phyloP scores from a whole-genome alignment of 1,284 basidiomycete species.

The Rhizoctonia solani region DNA sequence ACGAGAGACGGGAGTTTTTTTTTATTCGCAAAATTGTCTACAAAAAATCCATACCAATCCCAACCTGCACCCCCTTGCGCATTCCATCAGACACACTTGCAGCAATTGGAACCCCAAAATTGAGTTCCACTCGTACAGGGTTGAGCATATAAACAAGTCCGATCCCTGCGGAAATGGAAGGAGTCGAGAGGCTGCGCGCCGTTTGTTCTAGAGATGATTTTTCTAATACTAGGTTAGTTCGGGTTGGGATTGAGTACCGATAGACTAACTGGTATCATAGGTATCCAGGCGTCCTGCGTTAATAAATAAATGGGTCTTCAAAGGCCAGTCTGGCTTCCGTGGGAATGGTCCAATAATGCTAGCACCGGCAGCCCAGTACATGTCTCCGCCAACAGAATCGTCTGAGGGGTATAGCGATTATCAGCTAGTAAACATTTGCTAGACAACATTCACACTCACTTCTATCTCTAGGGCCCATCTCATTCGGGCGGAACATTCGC shows the following conservation, averaged over 20 bases:
- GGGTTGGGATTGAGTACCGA: background rate
- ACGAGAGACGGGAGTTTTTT: background rate
- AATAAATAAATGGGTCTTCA: conserved; percentile 83
- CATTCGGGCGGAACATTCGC: conserved; percentile 82
- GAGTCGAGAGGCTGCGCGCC: conserved; percentile 49
- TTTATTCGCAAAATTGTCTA: conserved; percentile 38
- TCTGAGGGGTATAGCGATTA: conserved; percentile 40
- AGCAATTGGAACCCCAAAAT: conserved; percentile 87
- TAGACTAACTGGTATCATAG: conserved; percentile 59
- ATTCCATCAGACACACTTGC: conserved; percentile 76
- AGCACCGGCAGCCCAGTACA: conserved; percentile 83
- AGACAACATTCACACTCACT: conserved; percentile 51
- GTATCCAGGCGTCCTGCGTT: conserved; percentile 85
- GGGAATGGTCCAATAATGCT: conserved; percentile 84
- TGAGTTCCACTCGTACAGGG: conserved; percentile 85
- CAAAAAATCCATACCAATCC: conserved; percentile 84
- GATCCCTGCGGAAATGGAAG: conserved; percentile 79
- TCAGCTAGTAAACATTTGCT: background rate
- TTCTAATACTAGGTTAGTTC: conserved; percentile 42
- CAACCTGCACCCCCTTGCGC: conserved; percentile 85
- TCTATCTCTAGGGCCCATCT: conserved; percentile 82
- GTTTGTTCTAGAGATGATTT: conserved; percentile 52
- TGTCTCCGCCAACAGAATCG: conserved; percentile 86
- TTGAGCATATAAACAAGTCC: conserved; percentile 92
- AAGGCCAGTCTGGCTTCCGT: conserved; percentile 79